Conservation (phyloP, 352 stramenopile genomes). For the Pythium volutum region DNA sequence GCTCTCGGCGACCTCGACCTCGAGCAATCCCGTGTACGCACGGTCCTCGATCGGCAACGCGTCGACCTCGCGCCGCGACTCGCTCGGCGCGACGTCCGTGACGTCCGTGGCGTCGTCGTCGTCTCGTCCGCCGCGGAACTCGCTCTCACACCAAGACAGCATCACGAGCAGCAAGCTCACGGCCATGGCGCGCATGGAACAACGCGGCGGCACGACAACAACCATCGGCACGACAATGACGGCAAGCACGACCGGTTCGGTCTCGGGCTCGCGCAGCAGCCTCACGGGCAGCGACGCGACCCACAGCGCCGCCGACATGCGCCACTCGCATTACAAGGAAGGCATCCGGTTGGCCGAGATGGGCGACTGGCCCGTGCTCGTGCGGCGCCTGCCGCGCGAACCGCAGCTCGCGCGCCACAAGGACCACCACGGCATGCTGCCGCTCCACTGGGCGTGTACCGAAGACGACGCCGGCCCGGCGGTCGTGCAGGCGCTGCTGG, state of each 20-base stretch:
- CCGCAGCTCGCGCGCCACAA: slow-evolving; percentile 71
- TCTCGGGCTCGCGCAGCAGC: no score
- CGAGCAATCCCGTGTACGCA: slow-evolving; percentile 3
- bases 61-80: background rate
- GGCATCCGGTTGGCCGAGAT: slow-evolving; percentile 80
- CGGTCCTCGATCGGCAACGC: slow-evolving; percentile 16
- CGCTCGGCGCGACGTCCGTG: slow-evolving; percentile 2
- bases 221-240: slow-evolving; percentile 2
- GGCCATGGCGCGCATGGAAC: slow-evolving; percentile 25
- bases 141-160: slow-evolving; percentile 13
- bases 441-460: slow-evolving; percentile 81
- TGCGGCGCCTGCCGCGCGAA: slow-evolving; percentile 52
- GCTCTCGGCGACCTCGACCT: slow-evolving; percentile 16
- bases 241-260: no score
- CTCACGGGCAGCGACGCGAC: slow-evolving; percentile 7
- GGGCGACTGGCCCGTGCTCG: slow-evolving; percentile 68
- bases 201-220: slow-evolving; percentile 12
- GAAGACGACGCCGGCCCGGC: slow-evolving; percentile 69
- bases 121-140: slow-evolving; percentile 3
- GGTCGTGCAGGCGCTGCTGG: slow-evolving; percentile 57
- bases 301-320: slow-evolving; percentile 9
- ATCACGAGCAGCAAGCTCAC: slow-evolving; percentile 17
- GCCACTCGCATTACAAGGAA: slow-evolving; percentile 68
- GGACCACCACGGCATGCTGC: slow-evolving; percentile 84
- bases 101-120: background rate